Evolutionary conservation across 345 rosid genomes (phyloP), one percentile per base, ranked within the genome.

Genomic region (Citrus unshiu): DNA sequence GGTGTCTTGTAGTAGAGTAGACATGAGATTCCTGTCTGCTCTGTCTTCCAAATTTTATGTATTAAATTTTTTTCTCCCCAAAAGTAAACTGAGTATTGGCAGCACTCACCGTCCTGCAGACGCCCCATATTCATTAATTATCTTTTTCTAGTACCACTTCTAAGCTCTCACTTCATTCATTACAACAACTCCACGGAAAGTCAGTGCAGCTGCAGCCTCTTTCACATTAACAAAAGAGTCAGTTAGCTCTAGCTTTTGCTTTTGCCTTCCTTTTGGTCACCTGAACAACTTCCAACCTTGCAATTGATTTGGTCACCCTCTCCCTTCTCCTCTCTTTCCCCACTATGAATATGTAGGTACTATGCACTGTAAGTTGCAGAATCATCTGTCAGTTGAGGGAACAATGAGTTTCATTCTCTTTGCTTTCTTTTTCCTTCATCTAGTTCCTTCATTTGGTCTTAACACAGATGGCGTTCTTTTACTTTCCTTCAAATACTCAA

Each of bases 401-500:
- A 18, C 58, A 54, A 78, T 75, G 65, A 12, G 61, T 70, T 81
- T 80, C 40, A 74, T 6, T 59, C 67, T 84, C 77, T 71, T 78
- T 30, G 59, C 78, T 12, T 72, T 85, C 64, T 57, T 83, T 78
- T 68, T 82, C 58, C 58, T 79, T 46, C 51, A 46, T 79, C 24
- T 81, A 5, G 74, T 78, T 75, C 89, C 88, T 70, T 81, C 88
- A n/a, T 68, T 78, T 35, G 85, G 91, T 75, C 89, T 93, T 27
- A 91, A 83, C 85, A 79, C 84, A 40, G 93, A 93, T 80, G 95
- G 94, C 35, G 80, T 89, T 7, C 81, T 81, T 59, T 58, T 93
- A 40, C 94, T 93, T 72, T 89, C 93, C 27, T 90, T 93, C 86
- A 93, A 89, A 72, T 90, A 93, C 81, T 82, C 95, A 29, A 85